Conservation (phyloP, 352 stramenopile genomes). For the Globisporangium cystogenes region DNA sequence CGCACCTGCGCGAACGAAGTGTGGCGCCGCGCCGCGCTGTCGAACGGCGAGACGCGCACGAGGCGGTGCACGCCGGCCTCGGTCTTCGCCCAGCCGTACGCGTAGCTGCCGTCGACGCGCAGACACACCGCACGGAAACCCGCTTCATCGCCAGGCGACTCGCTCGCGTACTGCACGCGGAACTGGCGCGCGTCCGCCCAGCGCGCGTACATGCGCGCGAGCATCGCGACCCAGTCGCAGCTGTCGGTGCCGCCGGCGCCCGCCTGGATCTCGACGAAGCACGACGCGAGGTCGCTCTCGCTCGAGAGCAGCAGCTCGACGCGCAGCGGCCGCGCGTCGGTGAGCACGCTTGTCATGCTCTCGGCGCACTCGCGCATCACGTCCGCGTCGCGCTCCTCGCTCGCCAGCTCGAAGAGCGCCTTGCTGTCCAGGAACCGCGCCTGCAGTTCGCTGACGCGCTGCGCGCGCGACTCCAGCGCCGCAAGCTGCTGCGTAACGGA, state of each 20-base stretch:
- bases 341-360: constrained; percentile 28
- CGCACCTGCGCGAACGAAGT: constrained; percentile 94
- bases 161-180: constrained; percentile 82
- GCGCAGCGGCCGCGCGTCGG: constrained; percentile 44
- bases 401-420: constrained; percentile 48
- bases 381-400: constrained; percentile 49
- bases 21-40: constrained; percentile 89
- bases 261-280: constrained; percentile 78
- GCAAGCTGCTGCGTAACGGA: constrained; percentile 55
- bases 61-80: constrained; percentile 96
- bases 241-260: constrained; percentile 92
- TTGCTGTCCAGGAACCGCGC: constrained; percentile 55
- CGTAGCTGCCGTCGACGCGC: constrained; percentile 57
- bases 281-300: constrained; percentile 52
- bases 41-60: constrained; percentile 94
- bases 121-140: constrained; percentile 62
- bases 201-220: constrained; percentile 94
- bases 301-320: constrained; percentile 56
- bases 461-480: constrained; percentile 43
- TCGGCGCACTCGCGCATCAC: constrained; percentile 45
- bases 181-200: constrained; percentile 43
- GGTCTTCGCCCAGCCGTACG: constrained; percentile 91
- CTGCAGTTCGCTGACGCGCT: constrained; percentile 29
- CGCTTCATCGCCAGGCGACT: constrained; percentile 75
- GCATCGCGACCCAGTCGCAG: constrained; percentile 95